Base-by-base conservation (phyloP, 2,329 filamentous ascomycete genomes). In the Aurifilum marmelostoma region DNA sequence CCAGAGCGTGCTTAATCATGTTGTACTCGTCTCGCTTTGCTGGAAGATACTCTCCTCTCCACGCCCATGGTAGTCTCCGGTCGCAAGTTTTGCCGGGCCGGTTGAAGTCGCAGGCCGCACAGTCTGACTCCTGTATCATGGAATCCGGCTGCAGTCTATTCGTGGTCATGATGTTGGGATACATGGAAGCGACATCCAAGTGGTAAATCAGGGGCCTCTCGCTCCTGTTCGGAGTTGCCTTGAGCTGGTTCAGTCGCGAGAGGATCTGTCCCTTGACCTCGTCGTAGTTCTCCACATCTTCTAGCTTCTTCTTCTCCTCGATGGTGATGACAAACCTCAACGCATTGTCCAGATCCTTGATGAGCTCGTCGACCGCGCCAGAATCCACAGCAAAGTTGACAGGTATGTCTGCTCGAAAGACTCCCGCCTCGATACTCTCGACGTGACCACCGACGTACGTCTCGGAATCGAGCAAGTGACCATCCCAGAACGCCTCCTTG, bases 121-220 rank as follows among this genome's bases (percentile, higher is more conserved):
- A 99, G 75, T 97, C 93, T 0, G 94, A 93, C 78, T 99, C 97
- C 62, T 95, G 85, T 66, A 99, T 97, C 94, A 99, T 97, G n/a
- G 96, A 98, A 79, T 99, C 96, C 0, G 96, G 96, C 75, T 99
- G 96, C 61, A 99, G 81, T 78, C 96, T 92, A 79, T 99, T 99
- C 1, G 96, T 99, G 1, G 97, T 99, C 97, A 99, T 99, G 79
- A 99, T 99, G 80, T 99, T 99, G 12, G 96, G 96, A 78, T 99
- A 99, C 96, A 99, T 99, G 70, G 96, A 97, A 24, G 96, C 96
- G 69, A 99, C 97, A 77, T 99, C 96, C 81, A 99, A 84, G 85
- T 99, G 96, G 81, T 99, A 99, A 73, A 99, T 99, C 41, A 97
- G 87, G 5, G 96, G 96, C 58, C 89, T 85, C 78, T 99, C 96